Conservation (phyloP, 208 protist species). For the Crithidia bombi region DNA sequence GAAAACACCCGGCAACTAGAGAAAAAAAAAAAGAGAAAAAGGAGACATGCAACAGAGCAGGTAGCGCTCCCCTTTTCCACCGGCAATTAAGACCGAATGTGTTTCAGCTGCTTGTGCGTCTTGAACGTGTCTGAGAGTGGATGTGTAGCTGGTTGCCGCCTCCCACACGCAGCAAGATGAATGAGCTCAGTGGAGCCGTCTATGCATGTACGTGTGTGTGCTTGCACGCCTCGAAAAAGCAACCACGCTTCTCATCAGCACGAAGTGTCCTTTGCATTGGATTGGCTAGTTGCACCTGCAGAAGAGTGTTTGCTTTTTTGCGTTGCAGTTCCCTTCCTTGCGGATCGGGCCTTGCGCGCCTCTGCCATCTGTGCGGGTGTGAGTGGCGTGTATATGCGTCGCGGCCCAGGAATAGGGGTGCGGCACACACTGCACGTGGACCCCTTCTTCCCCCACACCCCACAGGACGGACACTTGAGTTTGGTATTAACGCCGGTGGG, state of each 20-base stretch:
- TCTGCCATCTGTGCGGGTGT: not conserved
- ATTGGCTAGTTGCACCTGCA: not conserved
- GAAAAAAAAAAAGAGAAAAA: constrained; percentile 3
- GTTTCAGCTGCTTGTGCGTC: no score
- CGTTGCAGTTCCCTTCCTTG: not conserved
- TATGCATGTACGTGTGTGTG: no score
- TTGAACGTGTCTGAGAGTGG: no score
- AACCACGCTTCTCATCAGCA: no score
- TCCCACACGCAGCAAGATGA: no score
- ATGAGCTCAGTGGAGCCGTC: not conserved
- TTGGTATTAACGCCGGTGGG: constrained; percentile 21
- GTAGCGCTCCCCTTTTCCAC: no score
- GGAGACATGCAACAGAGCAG: not conserved
- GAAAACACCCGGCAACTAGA: no score
- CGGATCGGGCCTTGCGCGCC: not conserved
- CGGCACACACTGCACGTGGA: constrained; percentile 22
- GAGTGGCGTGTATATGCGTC: constrained; percentile 2
- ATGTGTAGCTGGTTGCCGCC: no score
- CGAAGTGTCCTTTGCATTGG: not conserved
- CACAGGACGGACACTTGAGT: constrained; percentile 31
- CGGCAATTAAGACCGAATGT: no score
- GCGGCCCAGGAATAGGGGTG: constrained; percentile 22
- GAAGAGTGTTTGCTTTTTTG: not conserved
- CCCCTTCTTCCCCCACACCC: constrained; percentile 31
- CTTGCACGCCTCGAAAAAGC: no score